Evolutionary conservation across 495 filamentous ascomycete species (phyloP).

Genomic region (Zalerion maritima): DNA sequence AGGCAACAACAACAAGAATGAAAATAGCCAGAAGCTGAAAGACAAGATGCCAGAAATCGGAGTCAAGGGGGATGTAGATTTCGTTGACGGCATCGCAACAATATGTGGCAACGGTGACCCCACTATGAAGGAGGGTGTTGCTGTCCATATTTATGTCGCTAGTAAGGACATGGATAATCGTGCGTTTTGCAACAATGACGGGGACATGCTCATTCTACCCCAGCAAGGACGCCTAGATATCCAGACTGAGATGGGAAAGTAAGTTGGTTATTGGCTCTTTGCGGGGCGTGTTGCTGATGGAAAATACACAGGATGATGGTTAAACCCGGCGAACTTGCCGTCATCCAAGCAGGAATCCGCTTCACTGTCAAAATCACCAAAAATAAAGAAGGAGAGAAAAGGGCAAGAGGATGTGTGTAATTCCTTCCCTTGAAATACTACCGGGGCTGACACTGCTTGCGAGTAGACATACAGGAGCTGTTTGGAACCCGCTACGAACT

Average conservation of each 20-base stretch:
- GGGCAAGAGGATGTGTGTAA: conserved; percentile 27
- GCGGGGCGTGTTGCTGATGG: no score
- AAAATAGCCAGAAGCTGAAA: background rate
- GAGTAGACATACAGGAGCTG: conserved; percentile 58
- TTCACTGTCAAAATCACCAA: conserved; percentile 35
- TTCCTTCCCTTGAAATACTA: no score
- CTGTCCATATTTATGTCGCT: conserved; percentile 53
- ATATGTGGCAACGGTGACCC: conserved; percentile 57
- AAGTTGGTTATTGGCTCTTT: background rate
- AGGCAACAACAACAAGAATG: conserved; percentile 1
- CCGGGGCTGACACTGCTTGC: no score
- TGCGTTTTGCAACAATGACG: conserved; percentile 58
- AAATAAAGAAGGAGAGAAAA: no score
- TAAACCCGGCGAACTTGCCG: conserved; percentile 54
- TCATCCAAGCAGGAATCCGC: conserved; percentile 54
- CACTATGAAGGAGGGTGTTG: conserved; percentile 50
- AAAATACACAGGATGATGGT: conserved; percentile 34
- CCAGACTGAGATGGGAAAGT: conserved; percentile 46
- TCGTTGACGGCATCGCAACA: conserved; percentile 50
- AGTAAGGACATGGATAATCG: conserved; percentile 50
- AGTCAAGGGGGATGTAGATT: no score
- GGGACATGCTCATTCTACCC: conserved; percentile 54
- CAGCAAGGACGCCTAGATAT: conserved; percentile 56
- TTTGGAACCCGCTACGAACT: conserved; percentile 52
- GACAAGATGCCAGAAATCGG: no score